phyloP scores from a whole-genome alignment of 2,329 filamentous ascomycete genomes.

The Geosmithia putterillii region DNA sequence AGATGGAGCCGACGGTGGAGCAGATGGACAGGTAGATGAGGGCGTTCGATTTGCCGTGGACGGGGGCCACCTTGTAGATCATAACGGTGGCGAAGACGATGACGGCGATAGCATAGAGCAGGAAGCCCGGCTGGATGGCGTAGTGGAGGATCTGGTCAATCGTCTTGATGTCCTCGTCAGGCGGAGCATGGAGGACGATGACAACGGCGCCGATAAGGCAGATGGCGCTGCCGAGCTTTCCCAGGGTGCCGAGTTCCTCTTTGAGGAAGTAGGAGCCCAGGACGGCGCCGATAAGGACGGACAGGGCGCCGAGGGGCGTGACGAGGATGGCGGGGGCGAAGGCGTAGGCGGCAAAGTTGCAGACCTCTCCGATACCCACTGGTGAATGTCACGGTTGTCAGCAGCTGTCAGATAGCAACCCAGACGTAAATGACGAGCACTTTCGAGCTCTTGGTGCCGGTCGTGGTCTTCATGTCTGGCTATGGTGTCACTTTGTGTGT shows the following conservation, averaged over 20 bases:
- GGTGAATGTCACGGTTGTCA: slow-evolving; percentile 1
- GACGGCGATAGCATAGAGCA: slow-evolving; percentile 73
- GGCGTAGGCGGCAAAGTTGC: slow-evolving; percentile 96
- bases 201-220: slow-evolving; percentile 94
- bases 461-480: not conserved
- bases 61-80: slow-evolving; percentile 89
- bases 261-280: slow-evolving; percentile 89
- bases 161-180: slow-evolving; percentile 80
- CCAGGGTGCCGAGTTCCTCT: slow-evolving; percentile 79
- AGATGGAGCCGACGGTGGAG: slow-evolving; percentile 91
- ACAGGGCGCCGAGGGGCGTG: slow-evolving; percentile 84
- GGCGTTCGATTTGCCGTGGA: slow-evolving; percentile 88
- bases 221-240: slow-evolving; percentile 89
- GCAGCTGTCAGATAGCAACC: slow-evolving; percentile 7
- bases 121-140: slow-evolving; percentile 83
- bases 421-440: not conserved
- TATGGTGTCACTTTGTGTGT: not conserved
- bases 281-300: slow-evolving; percentile 89
- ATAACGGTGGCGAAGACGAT: slow-evolving; percentile 78
- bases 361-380: slow-evolving; percentile 90
- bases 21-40: slow-evolving; percentile 96
- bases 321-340: slow-evolving; percentile 98
- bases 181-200: slow-evolving; percentile 92
- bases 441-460: not conserved
- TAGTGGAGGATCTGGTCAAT: slow-evolving; percentile 87